A percentile compares a stretch with the other conserved stretches of the same genome.
phyloP scores from a whole-genome alignment of 257 asterid genomes.

The Solanum peruvianum region DNA sequence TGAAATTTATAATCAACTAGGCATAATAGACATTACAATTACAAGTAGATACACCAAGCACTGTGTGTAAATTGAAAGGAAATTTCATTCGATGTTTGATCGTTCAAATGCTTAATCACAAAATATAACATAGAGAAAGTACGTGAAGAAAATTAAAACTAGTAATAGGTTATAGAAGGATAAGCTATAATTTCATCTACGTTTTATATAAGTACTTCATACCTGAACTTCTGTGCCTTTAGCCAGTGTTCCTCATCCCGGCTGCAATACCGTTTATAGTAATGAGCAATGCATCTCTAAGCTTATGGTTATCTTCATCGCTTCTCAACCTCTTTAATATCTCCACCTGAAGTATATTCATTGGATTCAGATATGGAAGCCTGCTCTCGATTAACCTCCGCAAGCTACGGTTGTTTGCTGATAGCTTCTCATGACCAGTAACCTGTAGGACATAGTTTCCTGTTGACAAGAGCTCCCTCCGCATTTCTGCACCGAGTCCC shows the following conservation, averaged over 20 bases:
- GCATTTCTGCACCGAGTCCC: slow-evolving; percentile 59
- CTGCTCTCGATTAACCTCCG: slow-evolving; percentile 82
- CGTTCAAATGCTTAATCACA: not conserved
- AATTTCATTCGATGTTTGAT: not conserved
- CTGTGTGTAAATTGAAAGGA: not conserved
- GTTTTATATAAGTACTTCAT: not conserved
- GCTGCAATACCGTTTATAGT: slow-evolving; percentile 95
- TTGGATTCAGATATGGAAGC: slow-evolving; percentile 82
- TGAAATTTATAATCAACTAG: too few species aligned
- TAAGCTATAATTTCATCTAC: not conserved
- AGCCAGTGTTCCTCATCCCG: slow-evolving; percentile 96
- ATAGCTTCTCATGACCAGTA: slow-evolving; percentile 73
- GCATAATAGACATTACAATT: too few species aligned
- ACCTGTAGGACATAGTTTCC: slow-evolving; percentile 53
- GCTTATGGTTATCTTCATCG: slow-evolving; percentile 62
- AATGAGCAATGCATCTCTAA: slow-evolving; percentile 78
- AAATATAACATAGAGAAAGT: not conserved
- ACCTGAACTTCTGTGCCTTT: not conserved
- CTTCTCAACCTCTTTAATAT: slow-evolving; percentile 68
- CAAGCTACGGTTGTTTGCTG: slow-evolving; percentile 56
- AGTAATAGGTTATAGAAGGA: not conserved
- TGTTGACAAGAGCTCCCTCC: slow-evolving; percentile 69
- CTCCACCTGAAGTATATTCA: slow-evolving; percentile 96
- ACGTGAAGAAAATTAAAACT: not conserved
- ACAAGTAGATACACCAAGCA: too few species aligned